These are phyloP conservation scores for Trichoderma polysporum DNA, from an alignment of 2,329 filamentous ascomycete species.

Conservation along the genomic window DNA sequence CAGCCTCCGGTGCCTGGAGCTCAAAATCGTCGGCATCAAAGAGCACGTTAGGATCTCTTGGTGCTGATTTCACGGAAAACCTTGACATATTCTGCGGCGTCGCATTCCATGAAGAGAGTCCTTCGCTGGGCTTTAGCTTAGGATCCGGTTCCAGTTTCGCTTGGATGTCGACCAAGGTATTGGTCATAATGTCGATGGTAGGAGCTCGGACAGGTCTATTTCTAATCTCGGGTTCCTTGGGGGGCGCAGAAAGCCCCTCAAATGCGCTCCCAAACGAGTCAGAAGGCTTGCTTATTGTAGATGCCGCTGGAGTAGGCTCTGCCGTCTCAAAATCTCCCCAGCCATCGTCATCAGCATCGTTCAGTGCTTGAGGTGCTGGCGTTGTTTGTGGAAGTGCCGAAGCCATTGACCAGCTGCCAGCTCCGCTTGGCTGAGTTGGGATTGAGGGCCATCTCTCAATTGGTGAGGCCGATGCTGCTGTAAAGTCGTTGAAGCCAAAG, in stretches of 20 bases:
- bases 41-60: constrained; percentile 54
- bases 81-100: constrained; percentile 23
- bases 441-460: constrained; percentile 36
- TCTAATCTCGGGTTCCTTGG: constrained; percentile 17
- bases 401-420: constrained; percentile 25
- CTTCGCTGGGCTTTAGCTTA: background rate
- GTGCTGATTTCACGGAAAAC: constrained; percentile 27
- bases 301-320: constrained; percentile 30
- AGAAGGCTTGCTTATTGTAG: constrained; percentile 12
- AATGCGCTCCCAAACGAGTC: background rate
- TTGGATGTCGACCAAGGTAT: constrained; percentile 48
- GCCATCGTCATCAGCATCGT: constrained; percentile 48
- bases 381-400: constrained; percentile 14
- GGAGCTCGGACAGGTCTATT: constrained; percentile 43
- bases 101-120: constrained; percentile 2
- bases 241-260: background rate
- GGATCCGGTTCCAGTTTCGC: background rate
- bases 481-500: constrained; percentile 24
- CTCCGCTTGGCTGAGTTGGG: constrained; percentile 27
- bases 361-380: background rate
- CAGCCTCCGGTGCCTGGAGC: constrained; percentile 40
- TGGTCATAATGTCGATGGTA: constrained; percentile 54
- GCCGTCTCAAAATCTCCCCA: constrained; percentile 70
- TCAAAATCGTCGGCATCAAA: constrained; percentile 65
- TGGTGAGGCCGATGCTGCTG: constrained; percentile 23